A percentile compares a stretch with the other conserved stretches of the same genome.
Conservation (phyloP, 192 early-diverging fungal species). For the Entomortierella parvispora region DNA sequence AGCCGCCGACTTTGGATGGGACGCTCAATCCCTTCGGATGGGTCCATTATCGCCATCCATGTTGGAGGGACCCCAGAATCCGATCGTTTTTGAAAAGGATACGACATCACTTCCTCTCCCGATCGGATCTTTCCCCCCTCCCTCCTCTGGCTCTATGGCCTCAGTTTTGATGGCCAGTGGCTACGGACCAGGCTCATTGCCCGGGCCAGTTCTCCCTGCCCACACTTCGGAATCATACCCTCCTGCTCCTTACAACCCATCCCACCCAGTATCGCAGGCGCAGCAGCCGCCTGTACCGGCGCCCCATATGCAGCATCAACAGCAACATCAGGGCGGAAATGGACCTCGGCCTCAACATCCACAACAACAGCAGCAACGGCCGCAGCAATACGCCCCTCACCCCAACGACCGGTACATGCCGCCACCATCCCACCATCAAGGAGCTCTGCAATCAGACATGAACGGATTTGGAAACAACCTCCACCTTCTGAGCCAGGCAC, state of each 20-base stretch:
- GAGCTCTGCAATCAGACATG: slow-evolving; percentile 2
- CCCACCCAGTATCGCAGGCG: slow-evolving; percentile 8
- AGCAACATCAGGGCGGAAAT: slow-evolving; percentile 7
- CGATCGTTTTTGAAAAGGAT: slow-evolving; percentile 37
- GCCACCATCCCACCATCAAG: slow-evolving; percentile 7
- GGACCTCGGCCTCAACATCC: slow-evolving; percentile 9
- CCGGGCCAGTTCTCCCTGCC: too few relatives aligned
- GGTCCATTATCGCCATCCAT: slow-evolving; percentile 83
- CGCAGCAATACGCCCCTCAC: neutral
- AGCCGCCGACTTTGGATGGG: slow-evolving; percentile 61
- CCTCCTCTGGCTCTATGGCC: slow-evolving; percentile 10
- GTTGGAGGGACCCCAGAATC: slow-evolving; percentile 71
- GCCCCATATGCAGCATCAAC: slow-evolving; percentile 8
- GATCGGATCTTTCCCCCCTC: slow-evolving; percentile 22
- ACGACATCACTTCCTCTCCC: slow-evolving; percentile 19
- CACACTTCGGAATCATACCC: slow-evolving; percentile 20
- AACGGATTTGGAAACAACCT: slow-evolving; percentile 35
- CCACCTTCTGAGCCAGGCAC: slow-evolving; percentile 44
- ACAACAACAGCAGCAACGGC: slow-evolving; percentile 1
- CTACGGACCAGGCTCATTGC: too few relatives aligned
- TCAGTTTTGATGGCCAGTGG: slow-evolving; percentile 1
- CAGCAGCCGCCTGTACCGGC: neutral
- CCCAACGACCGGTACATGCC: slow-evolving; percentile 13
- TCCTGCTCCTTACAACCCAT: slow-evolving; percentile 16
- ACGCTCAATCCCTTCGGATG: slow-evolving; percentile 69